Evolutionary conservation across 495 filamentous ascomycete genomes (phyloP), one percentile per base, ranked within the genome.

Genomic region (Tuber calosporum): DNA sequence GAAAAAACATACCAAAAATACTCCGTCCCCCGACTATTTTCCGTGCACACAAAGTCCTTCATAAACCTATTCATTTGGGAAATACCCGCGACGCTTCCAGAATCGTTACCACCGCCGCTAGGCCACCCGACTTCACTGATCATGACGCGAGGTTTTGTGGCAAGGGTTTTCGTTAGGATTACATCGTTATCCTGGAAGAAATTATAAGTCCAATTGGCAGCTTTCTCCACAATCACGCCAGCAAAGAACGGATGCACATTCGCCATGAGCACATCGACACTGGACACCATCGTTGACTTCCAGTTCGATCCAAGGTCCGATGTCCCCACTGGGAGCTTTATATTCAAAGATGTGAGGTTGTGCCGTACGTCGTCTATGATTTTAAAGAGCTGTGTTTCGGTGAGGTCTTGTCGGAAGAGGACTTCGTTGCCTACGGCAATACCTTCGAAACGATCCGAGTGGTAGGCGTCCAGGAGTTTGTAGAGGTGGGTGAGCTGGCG

Each of bases 241-340:
- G 89, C 93, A 79, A 99, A 99, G 86, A 99, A 98, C 2, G 95
- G 95, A 82, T 99, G 95, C 43, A 98, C 90, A 81, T 99, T 99
- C 30, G 92, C 91, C 94, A 98, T 98, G 81, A 97, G 89, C 74
- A 92, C 87, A 77, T 98, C 95, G 62, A 92, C 90, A 67, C 87
- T 84, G 7, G 80, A 71, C 0, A 91, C 90, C 22, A 99, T 86
- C 0, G 85, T 79, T 1, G 85, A 76, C 3, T 89, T 90, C 95
- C 95, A 98, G 80, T 93, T 90, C 75, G 94, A 90, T 22, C 95
- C 95, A 6, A 99, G 86, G 83, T 99, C 95, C 5, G 90, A 91
- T 0, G 93, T 97, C 1, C 93, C 92, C n/a, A 99, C 86, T 0
- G 89, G 89, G 36, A 98, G 85, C 69, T 88, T 83, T 77, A 92